Evolutionary conservation across 1,139 yeast genomes (phyloP).

Genomic region (Taphrina betulina): DNA sequence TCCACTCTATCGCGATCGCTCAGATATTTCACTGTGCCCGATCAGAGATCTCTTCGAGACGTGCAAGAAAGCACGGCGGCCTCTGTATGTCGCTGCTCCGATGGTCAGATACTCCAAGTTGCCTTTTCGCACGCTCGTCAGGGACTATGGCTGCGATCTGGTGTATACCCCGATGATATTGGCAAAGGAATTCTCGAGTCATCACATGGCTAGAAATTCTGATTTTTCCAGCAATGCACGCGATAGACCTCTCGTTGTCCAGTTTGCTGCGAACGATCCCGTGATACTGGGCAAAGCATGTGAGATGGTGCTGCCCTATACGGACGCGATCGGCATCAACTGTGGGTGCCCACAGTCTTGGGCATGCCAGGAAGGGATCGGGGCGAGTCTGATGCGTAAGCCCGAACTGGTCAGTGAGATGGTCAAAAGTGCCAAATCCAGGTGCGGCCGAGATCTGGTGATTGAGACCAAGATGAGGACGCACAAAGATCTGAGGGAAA

Average conservation of each 20-base stretch:
- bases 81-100: constrained; percentile 85
- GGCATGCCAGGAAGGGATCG: constrained; percentile 92
- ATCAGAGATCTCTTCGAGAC: constrained; percentile 49
- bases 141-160: constrained; percentile 73
- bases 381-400: constrained; percentile 88
- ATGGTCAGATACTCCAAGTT: constrained; percentile 96
- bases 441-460: constrained; percentile 66
- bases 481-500: constrained; percentile 67
- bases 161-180: constrained; percentile 95
- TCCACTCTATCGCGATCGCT: constrained; percentile 9
- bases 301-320: constrained; percentile 83
- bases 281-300: constrained; percentile 81
- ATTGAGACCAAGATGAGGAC: constrained; percentile 90
- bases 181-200: constrained; percentile 90
- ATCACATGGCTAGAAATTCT: constrained; percentile 71
- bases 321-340: constrained; percentile 90
- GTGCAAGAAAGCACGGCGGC: constrained; percentile 53
- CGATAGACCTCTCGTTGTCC: constrained; percentile 70
- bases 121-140: constrained; percentile 79
- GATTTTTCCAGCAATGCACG: constrained; percentile 74
- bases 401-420: constrained; percentile 77
- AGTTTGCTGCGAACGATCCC: constrained; percentile 86
- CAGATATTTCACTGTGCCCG: not conserved
- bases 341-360: constrained; percentile 98
- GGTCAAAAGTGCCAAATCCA: constrained; percentile 77